A percentile compares a stretch with the other conserved stretches of the same genome.
Evolutionary conservation across 495 filamentous ascomycete species (phyloP).

Genomic region (Jackrogersella minutella): DNA sequence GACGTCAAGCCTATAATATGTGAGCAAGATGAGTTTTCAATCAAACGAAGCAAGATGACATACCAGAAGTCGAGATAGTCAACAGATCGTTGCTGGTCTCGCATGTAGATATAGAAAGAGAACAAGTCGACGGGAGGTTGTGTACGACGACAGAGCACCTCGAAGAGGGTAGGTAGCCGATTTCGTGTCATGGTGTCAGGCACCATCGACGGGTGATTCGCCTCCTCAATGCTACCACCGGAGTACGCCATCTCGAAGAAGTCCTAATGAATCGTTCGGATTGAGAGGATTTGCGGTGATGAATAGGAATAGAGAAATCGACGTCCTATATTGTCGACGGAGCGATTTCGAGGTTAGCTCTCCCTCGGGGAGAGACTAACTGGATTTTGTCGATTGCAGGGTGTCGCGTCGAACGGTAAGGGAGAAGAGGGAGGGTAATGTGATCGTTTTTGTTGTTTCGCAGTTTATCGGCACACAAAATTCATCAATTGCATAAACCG

Average conservation of each 20-base stretch:
- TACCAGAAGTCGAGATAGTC: conserved; percentile 99
- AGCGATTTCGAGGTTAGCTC: conserved; percentile 7
- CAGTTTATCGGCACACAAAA: background rate
- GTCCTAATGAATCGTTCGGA: conserved; percentile 4
- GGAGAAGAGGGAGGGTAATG: background rate
- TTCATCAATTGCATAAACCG: conserved; percentile 2
- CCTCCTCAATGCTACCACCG: conserved; percentile 24
- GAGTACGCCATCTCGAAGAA: conserved; percentile 50
- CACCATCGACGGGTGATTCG: conserved; percentile 49
- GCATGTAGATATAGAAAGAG: conserved; percentile 99
- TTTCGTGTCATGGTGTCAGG: conserved; percentile 69
- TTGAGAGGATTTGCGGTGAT: background rate
- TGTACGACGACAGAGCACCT: conserved; percentile 91
- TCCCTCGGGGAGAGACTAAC: conserved; percentile 17
- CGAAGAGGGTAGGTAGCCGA: conserved; percentile 90
- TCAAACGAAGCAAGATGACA: conserved; percentile 34
- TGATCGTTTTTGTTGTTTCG: background rate
- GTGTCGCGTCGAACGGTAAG: conserved; percentile 14
- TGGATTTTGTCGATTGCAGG: conserved; percentile 9
- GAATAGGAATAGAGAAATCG: background rate
- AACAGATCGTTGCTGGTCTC: conserved; percentile 95
- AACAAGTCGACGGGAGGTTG: conserved; percentile 94
- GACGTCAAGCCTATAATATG: conserved; percentile 85
- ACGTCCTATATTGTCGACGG: background rate
- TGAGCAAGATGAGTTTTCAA: conserved; percentile 12